Evolutionary conservation across 192 early-diverging fungal species (phyloP), one percentile per base, ranked within the genome.

Genomic region (Coemansia sp.): DNA sequence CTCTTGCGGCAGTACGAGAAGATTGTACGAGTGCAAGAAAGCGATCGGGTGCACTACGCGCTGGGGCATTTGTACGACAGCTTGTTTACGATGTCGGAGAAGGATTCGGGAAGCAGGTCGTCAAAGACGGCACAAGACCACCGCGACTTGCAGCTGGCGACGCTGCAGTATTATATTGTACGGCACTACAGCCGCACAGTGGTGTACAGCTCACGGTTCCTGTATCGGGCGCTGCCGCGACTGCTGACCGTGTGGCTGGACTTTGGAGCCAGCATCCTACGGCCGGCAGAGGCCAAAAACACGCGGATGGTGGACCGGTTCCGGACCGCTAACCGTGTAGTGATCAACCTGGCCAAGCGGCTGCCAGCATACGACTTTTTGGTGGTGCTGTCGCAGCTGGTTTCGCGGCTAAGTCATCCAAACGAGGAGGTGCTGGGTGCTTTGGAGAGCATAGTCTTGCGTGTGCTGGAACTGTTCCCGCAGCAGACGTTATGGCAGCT

Each of bases 401-500:
- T 85, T n/a, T 91, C 90, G 22, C 71, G 90, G 0, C 89, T 94
- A 34, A 81, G 82, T 47, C 92, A 94, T 38, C 60, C 56, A 25
- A 84, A 90, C 56, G 42, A 60, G 14, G 67, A 77, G 12, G 86
- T 90, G 21, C 81, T 82, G 44, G 44, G 55, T 11, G 67, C 86
- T 5, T 58, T 94, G 5, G 84, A 91, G 54, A 48, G 53, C 20
- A 86, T 94, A 21, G 69, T 92, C 4, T 54, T 82, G 23, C 73
- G 60, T 6, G 84, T 90, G 6, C 75, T 94, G 25, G 42, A 67
- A 17, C 73, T 71, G 4, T 91, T 85, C 47, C 89, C 92, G 6
- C 82, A 89, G 52, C 92, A 92, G 58, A 78, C 86, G 5, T 66
- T 92, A 34, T 94, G 92, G 92, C 87, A 90, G 56, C 77, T 94